Evolutionary conservation across 805 yeast species (phyloP), one percentile per base, ranked within the genome.

Genomic region (Wilhelminamyces savonicus): DNA sequence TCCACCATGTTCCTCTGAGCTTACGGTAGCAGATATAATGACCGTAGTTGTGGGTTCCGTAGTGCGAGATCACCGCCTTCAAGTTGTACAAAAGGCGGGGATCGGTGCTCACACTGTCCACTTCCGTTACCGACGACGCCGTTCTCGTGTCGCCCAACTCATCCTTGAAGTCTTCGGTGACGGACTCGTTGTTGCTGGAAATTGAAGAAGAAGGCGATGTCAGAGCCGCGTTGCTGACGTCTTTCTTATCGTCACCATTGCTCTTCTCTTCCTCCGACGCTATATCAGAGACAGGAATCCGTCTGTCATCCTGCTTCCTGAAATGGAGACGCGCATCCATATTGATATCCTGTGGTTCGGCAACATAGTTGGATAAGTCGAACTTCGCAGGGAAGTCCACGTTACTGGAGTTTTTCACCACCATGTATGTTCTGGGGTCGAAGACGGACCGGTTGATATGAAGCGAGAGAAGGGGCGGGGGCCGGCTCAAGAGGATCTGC

Each of bases 1-100:
- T 74, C 95, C 96, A 88, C 98, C 98, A 90, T 8, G 76, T 69
- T 2, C 88, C 92, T 41, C 94, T 72, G 34, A 62, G 71, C 46
- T 76, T 80, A 48, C 97, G 75, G 59, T 74, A 90, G 24, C 94
- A 86, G 37, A 90, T 83, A 51, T 90, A 90, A 55, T 90, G 98
- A n/a, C 98, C 98, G 52, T 86, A 92, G 46, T 90, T 87, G 46
- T 92, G 97, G 1, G 95, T 82, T 28, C 98, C 98, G 52, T 81
- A 88, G 55, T 90, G 98, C 1, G 90, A 78, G 26, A 90, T 83
- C 1, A 84, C 92, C 1, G 96, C 84, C 48, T 83, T 83, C 37
- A 90, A 66, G 23, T 76, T 69, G 53, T 90, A 90, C 3, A 69
- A 60, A 25, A 81, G 52, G 3, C 69, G 64, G 3, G 76, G 69